Evolutionary conservation across 1,284 basidiomycete species (phyloP), one percentile per base, ranked within the genome.

Genomic region (Marasmius tenuissimus): DNA sequence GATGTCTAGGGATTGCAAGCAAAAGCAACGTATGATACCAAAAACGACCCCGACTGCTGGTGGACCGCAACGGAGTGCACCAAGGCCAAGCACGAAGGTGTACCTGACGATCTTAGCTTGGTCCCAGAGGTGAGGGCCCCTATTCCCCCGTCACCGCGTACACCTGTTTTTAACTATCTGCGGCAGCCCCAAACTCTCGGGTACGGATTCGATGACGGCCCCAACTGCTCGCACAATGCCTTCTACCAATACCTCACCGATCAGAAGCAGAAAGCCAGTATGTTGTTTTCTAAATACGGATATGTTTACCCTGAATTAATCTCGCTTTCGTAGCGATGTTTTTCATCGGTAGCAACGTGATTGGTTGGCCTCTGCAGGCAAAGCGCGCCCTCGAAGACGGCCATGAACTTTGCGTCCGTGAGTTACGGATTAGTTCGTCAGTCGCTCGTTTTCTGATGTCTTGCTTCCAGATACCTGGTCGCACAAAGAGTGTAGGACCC

Each of bases 291-390:
- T 39, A 18, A 35, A 20, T 2, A 37, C 9, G 4, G 1, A 16
- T 34, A 14, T 0, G 5, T 35, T 39, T 11, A 35, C 48, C 34
- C 0, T 50, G 56, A n/a, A 60, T 35, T 56, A 0, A 40, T 11
- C 14, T 4, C 20, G 27, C 39, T 22, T 59, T 50, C 27, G 14
- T 14, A 84, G 82, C 91, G 5, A 80, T 86, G 81, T 94, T 91
- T 76, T 94, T 87, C 72, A 85, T 93, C 61, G 92, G 93, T 42
- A 91, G 89, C 57, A 92, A 89, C 50, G 84, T 92, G 55, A 81
- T 88, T 66, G 81, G 91, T 67, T 91, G 87, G 73, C 84, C 89
- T 27, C 81, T 87, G 4, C 85, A 91, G 68, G 89, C 91, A 57
- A 81, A 89, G 58, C 84, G 89, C 57, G 84, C 79, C 54, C 76